These are phyloP conservation scores for Mycena alexandri DNA, from an alignment of 768 basidiomycete species.

Conservation along the genomic window DNA sequence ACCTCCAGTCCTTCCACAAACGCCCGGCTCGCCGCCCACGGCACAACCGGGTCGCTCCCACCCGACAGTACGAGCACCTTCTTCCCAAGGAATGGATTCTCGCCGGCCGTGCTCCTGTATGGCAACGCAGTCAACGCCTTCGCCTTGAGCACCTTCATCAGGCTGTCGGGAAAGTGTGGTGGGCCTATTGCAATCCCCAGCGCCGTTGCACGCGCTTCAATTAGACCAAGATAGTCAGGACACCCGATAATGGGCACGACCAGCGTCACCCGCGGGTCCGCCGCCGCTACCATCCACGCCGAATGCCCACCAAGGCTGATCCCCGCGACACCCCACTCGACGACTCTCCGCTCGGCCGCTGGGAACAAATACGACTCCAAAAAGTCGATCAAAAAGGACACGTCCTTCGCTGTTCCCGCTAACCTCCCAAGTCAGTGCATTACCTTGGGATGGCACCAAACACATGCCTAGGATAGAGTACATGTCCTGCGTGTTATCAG, in stretches of 20 bases:
- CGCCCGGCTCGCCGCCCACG: slow-evolving; percentile 65
- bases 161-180: slow-evolving; percentile 69
- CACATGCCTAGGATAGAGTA: slow-evolving; percentile 58
- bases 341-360: slow-evolving; percentile 66
- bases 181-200: slow-evolving; percentile 58
- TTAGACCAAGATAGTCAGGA: slow-evolving; percentile 73
- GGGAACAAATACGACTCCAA: slow-evolving; percentile 83
- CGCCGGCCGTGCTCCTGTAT: slow-evolving; percentile 50
- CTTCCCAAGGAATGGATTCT: slow-evolving; percentile 78
- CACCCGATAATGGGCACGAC: slow-evolving; percentile 75
- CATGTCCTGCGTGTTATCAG: slow-evolving; percentile 54
- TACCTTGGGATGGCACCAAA: background rate
- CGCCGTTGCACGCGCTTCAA: slow-evolving; percentile 65
- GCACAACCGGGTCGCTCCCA: slow-evolving; percentile 73
- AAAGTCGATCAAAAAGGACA: slow-evolving; percentile 86
- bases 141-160: slow-evolving; percentile 60
- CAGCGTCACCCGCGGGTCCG: slow-evolving; percentile 42
- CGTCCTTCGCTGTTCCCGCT: slow-evolving; percentile 79
- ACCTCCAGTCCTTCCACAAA: slow-evolving; percentile 71
- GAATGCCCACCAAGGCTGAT: slow-evolving; percentile 89
- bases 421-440: background rate
- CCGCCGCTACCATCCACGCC: slow-evolving; percentile 75
- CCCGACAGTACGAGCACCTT: slow-evolving; percentile 82
- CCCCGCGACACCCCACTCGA: slow-evolving; percentile 79
- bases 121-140: slow-evolving; percentile 61